phyloP scores from a whole-genome alignment of 2,329 filamentous ascomycete species.

The Aspergillus neoniger region DNA sequence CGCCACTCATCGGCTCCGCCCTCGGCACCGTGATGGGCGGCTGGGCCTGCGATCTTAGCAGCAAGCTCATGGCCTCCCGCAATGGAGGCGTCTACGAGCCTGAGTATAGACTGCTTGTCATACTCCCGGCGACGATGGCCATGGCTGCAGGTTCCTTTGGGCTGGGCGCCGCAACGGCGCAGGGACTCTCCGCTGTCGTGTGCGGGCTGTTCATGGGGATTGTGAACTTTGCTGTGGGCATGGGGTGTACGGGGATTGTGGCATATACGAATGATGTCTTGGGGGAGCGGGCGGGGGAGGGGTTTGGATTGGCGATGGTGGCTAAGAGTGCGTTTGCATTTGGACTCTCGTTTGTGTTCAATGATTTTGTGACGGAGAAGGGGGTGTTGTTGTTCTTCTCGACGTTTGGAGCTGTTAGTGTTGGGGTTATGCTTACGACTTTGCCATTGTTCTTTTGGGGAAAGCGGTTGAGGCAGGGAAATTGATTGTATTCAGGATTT shows the following conservation, averaged over 20 bases:
- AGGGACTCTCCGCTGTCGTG: not conserved
- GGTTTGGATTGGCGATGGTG: not conserved
- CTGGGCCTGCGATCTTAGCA: not conserved
- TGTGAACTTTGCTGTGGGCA: not conserved
- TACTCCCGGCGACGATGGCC: not conserved
- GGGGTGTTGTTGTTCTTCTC: not conserved
- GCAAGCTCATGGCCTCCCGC: not conserved
- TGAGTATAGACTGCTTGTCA: not conserved
- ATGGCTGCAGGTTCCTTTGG: not conserved
- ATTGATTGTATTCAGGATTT: too few relatives aligned
- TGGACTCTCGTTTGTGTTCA: not conserved
- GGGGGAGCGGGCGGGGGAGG: not conserved
- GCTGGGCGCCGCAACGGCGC: not conserved
- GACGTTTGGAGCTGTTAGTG: not conserved
- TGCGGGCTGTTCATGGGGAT: not conserved
- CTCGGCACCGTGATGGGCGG: not conserved
- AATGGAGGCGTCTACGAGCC: not conserved
- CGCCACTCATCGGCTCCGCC: not conserved
- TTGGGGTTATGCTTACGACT: not conserved
- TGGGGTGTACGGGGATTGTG: not conserved
- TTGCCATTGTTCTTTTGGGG: not conserved
- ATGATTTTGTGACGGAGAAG: not conserved
- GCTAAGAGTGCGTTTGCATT: not conserved
- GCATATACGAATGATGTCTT: not conserved
- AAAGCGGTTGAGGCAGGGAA: not conserved